Evolutionary conservation across 192 early-diverging fungal species (phyloP), one percentile per base, ranked within the genome.

Genomic region (Coemansia aciculifera): DNA sequence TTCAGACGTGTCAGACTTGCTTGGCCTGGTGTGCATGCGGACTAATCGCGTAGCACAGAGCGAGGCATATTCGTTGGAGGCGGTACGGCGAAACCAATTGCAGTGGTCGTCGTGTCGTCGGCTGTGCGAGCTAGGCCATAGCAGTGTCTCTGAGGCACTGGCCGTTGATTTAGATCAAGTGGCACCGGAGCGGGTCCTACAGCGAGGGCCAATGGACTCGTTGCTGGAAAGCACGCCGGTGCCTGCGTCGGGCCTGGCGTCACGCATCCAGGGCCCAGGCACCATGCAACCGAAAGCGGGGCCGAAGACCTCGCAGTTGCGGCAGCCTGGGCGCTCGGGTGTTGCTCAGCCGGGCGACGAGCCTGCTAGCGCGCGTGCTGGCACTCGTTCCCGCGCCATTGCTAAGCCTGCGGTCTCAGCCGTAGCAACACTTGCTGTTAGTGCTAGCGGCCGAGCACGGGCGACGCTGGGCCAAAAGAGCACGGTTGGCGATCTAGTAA

Each of bases 71-170:
- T 80, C 79, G 3, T 40, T 63, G 10, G 76, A 78, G 10, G 71
- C 75, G 4, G 44, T 85, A 31, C 65, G 59, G n/a, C 67, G 73
- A 29, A 81, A 85, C 37, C 84, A 76, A 17, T 59, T 81, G 32
- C 66, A 68, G 44, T 85, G 84, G 84, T 77, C 79, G 8, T 56
- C 84, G 10, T 85, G 73, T 23, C 72, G 79, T 5, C 73, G 79
- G 24, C 42, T 85, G 46, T 78, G 79, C 44, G 79, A 81, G 24
- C 64, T 75, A 29, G 72, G 75, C 10, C 61, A 64, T 62, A 68
- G 40, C 57, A 52, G 62, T 36, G 34, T 78, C 19, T 19, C 56
- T 1, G 59, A 67, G 3, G 60, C 69, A 27, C 56, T 75, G 7
- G 36, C 54, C 0, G 46, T 59, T 1, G 57, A 59, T 3, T 21